Evolutionary conservation across 2,329 filamentous ascomycete species (phyloP).

Genomic region (Pyricularia sp.): DNA sequence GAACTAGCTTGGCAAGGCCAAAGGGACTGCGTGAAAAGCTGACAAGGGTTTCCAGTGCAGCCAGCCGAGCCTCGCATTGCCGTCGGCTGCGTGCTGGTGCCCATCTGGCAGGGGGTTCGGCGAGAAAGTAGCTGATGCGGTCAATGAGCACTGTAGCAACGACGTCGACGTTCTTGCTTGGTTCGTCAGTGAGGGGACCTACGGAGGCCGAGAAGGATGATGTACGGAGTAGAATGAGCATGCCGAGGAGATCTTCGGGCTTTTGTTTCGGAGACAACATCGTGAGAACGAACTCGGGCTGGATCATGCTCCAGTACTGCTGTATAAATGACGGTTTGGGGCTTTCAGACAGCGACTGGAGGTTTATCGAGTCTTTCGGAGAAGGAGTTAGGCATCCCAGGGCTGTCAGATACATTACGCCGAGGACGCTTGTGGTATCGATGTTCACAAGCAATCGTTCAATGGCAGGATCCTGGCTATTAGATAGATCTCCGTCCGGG

Average conservation of each 20-base stretch:
- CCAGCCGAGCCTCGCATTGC: slow-evolving; percentile 27
- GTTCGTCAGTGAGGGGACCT: slow-evolving; percentile 35
- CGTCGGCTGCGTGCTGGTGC: slow-evolving; percentile 19
- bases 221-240: slow-evolving; percentile 53
- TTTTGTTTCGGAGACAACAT: slow-evolving; percentile 56
- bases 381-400: slow-evolving; percentile 38
- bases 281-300: slow-evolving; percentile 52
- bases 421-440: slow-evolving; percentile 49
- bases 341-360: slow-evolving; percentile 16
- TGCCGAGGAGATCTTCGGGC: slow-evolving; percentile 46
- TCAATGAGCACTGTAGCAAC: slow-evolving; percentile 41
- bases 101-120: slow-evolving; percentile 35
- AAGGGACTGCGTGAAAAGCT: slow-evolving; percentile 49
- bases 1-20: slow-evolving; percentile 51
- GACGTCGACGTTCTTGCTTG: slow-evolving; percentile 27
- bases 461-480: slow-evolving; percentile 24
- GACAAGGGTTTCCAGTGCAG: slow-evolving; percentile 40
- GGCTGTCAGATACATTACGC: slow-evolving; percentile 50
- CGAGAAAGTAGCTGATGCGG: slow-evolving; percentile 48
- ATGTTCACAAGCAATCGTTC: slow-evolving; percentile 39
- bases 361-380: slow-evolving; percentile 5
- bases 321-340: not conserved
- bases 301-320: slow-evolving; percentile 55
- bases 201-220: slow-evolving; percentile 52
- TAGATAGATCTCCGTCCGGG: slow-evolving; percentile 32